Base-by-base conservation (phyloP, 1,139 yeast species). In the Ashbya aceris region DNA sequence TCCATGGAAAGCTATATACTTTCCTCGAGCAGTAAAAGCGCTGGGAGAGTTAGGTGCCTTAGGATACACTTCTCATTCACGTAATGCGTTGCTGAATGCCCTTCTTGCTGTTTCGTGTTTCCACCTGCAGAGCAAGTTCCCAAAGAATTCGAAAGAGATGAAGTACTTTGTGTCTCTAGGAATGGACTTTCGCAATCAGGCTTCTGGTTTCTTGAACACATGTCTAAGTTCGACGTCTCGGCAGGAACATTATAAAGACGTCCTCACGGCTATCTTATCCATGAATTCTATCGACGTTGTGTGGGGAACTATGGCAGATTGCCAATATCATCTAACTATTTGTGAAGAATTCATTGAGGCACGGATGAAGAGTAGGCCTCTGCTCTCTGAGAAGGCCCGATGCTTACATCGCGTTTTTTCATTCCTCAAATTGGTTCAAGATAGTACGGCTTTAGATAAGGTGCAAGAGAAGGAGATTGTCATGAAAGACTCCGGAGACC, bases 251-350 rank as follows among this genome's bases (percentile, higher is more conserved):
- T 85, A 85, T 60, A 85, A 86, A 57, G 95, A 86, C 57, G 84
- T 85, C 5, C 64, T 86, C 30, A 83, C 87, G 40, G 93, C 95
- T 0, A 80, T 85, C 14, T 70, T 86, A 64, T 79, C 93, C 2
- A 84, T 86, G 95, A 84, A 81, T 40, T 79, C 89, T 17, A 85
- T 86, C 43, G 95, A 86, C 64, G 79, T 84, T 44, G 91, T 84
- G 7, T 83, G 94, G 84, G 95, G 96, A 1, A 81, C 93, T 1
- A 84, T 83, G 93, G 81, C 82, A 46, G 94, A 84, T 51, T 84
- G 95, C 52, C 77, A 78, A 47, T 73, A 78, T 45, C 84, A 85
- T 61, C 68, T 86, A 43, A 74, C 77, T 41, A 78, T 87, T 56
- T 83, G 95, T 65, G 91, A 85, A 46, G 74, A 74, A 45, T 81